These are phyloP conservation scores for Aspergillus cejpii DNA, from an alignment of 2,329 filamentous ascomycete genomes.

Conservation along the genomic window DNA sequence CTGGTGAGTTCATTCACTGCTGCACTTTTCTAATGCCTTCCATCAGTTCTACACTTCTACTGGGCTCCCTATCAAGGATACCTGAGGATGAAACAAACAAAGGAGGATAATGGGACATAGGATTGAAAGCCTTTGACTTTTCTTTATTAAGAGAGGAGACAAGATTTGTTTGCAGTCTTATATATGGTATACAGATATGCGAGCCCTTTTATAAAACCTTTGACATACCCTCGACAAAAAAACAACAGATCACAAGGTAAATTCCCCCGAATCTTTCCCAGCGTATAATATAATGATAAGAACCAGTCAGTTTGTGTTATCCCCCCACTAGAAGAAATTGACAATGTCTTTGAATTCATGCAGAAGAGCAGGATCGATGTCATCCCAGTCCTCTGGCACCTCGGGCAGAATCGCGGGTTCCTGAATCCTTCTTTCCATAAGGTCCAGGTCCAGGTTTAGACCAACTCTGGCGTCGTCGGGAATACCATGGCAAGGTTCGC, in stretches of 20 bases:
- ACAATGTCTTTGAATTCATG: slow-evolving; percentile 39
- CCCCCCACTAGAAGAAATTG: slow-evolving; percentile 36
- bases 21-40: background rate
- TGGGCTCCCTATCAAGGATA: background rate
- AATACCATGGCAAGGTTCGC: background rate
- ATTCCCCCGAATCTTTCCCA: too few species aligned
- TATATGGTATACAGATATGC: background rate
- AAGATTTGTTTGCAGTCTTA: background rate
- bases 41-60: background rate
- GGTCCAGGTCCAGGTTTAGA: too few species aligned
- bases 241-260: background rate
- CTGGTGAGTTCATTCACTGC: background rate
- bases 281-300: too few species aligned
- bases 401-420: background rate
- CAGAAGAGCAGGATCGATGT: slow-evolving; percentile 34
- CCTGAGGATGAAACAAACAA: background rate
- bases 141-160: background rate
- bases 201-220: background rate
- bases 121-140: background rate
- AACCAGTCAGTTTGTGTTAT: too few species aligned
- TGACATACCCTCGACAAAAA: background rate
- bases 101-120: background rate
- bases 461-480: background rate
- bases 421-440: slow-evolving; percentile 5
- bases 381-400: slow-evolving; percentile 26